Percentiles rank a stretch among this genome's conserved stretches.
Conservation (phyloP, 805 yeast genomes). For the Zygoascus tannicola region DNA sequence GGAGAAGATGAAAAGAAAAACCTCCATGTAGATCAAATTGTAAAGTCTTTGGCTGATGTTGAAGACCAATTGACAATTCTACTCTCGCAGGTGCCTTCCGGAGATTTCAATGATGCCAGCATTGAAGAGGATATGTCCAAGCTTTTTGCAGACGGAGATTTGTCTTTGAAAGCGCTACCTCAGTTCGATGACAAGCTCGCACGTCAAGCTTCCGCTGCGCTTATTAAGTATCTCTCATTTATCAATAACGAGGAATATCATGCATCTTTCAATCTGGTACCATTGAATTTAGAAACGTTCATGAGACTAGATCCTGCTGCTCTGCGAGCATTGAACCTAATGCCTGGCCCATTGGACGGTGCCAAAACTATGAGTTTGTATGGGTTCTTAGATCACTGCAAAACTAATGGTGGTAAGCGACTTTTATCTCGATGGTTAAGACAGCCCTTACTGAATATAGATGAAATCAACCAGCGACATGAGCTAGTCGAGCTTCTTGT, state of each 20-base stretch:
- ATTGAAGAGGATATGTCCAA: constrained; percentile 72
- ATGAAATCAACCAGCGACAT: constrained; percentile 59
- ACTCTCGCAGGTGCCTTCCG: constrained; percentile 47
- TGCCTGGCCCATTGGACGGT: constrained; percentile 49
- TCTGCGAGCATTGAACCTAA: constrained; percentile 74
- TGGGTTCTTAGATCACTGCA: constrained; percentile 81
- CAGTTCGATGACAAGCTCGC: constrained; percentile 40
- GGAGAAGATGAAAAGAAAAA: constrained; percentile 34
- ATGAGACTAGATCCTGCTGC: constrained; percentile 92
- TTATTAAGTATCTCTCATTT: constrained; percentile 58
- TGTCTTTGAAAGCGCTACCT: constrained; percentile 18
- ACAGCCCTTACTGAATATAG: constrained; percentile 73
- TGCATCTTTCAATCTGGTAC: constrained; percentile 44
- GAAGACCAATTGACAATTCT: constrained; percentile 40
- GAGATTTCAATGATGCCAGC: constrained; percentile 55
- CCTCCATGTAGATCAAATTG: constrained; percentile 53
- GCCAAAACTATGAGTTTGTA: constrained; percentile 55
- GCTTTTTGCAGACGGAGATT: constrained; percentile 42
- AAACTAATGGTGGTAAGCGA: constrained; percentile 81
- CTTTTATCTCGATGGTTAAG: constrained; percentile 89
- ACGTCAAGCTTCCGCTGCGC: constrained; percentile 55
- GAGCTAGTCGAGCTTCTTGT: constrained; percentile 62
- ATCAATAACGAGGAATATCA: constrained; percentile 46
- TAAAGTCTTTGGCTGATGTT: constrained; percentile 67
- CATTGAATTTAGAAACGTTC: constrained; percentile 65